phyloP scores from a whole-genome alignment of 495 filamentous ascomycete genomes.

The Hyaloscypha variabilis region DNA sequence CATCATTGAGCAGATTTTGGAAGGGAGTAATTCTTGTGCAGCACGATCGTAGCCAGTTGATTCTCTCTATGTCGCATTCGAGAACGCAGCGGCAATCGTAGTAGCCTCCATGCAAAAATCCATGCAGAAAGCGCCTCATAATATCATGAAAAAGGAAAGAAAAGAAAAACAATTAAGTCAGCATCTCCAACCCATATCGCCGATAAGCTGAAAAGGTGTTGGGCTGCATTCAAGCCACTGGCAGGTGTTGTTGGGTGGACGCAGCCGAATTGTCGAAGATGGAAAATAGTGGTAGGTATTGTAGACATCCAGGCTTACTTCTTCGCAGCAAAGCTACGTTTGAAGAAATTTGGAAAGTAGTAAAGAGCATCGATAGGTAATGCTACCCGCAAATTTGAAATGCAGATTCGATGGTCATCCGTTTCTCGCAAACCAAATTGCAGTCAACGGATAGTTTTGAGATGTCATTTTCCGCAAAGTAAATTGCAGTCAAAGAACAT shows the following conservation, averaged over 20 bases:
- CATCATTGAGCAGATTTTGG: not conserved
- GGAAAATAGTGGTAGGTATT: not conserved
- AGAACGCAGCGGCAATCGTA: not conserved
- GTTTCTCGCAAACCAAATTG: not conserved
- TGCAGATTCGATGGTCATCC: not conserved
- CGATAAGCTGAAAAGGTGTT: not conserved
- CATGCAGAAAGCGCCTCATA: not conserved
- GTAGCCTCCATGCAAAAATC: not conserved
- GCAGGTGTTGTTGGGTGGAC: not conserved
- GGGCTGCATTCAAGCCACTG: not conserved
- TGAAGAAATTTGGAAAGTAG: not conserved
- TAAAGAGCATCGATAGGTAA: not conserved
- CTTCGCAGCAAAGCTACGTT: not conserved
- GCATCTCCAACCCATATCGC: not conserved
- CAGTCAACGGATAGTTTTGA: not conserved
- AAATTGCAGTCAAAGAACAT: not conserved
- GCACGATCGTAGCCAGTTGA: not conserved
- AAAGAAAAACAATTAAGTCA: not conserved
- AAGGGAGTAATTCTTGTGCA: not conserved
- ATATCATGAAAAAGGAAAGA: not conserved
- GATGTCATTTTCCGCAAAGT: not conserved
- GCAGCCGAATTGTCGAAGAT: not conserved
- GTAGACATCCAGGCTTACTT: not conserved
- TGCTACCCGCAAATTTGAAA: not conserved
- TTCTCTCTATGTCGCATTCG: not conserved